Percentiles rank a stretch among this genome's conserved stretches.
phyloP scores from a whole-genome alignment of 371 early-diverging fungal species.

The Mortierella sp. region DNA sequence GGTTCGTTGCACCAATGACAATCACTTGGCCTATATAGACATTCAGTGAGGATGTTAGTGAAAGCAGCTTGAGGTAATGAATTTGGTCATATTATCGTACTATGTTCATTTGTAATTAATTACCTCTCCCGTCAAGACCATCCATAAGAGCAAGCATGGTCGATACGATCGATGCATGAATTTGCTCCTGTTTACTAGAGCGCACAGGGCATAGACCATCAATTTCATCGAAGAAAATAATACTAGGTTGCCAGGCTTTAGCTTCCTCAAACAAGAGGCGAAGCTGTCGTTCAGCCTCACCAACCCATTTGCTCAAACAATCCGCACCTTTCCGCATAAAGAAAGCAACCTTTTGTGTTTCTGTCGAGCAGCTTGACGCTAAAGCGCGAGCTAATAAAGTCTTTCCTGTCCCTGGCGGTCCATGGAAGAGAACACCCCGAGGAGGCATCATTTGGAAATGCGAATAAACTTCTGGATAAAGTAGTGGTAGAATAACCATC shows the following conservation, averaged over 20 bases:
- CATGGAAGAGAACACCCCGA: constrained; percentile 75
- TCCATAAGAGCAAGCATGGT: constrained; percentile 80
- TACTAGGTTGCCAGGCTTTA: constrained; percentile 65
- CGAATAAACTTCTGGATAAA: constrained; percentile 78
- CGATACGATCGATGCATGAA: constrained; percentile 77
- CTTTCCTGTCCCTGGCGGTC: constrained; percentile 79
- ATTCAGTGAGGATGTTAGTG: not conserved
- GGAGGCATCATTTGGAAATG: constrained; percentile 74
- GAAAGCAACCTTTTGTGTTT: constrained; percentile 76
- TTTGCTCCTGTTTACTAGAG: constrained; percentile 71
- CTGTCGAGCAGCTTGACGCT: constrained; percentile 72
- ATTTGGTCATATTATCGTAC: not conserved
- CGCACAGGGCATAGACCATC: constrained; percentile 76
- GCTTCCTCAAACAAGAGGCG: constrained; percentile 78
- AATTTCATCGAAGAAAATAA: constrained; percentile 80
- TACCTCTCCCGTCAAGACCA: constrained; percentile 78
- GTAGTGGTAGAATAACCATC: constrained; percentile 80
- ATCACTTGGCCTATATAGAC: constrained; percentile 65
- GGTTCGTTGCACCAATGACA: constrained; percentile 76
- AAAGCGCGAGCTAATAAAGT: constrained; percentile 80
- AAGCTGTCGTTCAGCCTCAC: constrained; percentile 82
- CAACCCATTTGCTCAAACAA: constrained; percentile 85
- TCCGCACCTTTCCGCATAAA: constrained; percentile 86
- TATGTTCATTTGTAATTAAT: not conserved
- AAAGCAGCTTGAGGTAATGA: not conserved